Evolutionary conservation across 371 early-diverging fungal genomes (phyloP), one percentile per base, ranked within the genome.

Genomic region (Choanephora cucurbitarum): DNA sequence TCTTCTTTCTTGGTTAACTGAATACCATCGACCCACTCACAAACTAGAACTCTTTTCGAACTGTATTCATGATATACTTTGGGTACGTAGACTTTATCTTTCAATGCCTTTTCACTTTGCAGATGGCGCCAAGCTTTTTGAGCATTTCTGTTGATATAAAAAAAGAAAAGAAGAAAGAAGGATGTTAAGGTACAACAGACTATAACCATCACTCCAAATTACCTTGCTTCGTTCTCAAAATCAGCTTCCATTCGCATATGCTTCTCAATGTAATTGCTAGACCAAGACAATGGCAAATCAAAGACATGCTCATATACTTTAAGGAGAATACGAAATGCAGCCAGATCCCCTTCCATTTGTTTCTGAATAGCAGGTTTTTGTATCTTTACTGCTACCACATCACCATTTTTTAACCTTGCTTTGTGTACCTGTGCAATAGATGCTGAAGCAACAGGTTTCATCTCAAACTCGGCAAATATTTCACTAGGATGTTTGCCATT

Each of bases 361-460:
- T 83, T 68, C 47, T 69, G 72, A 22, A 95, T 92, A 40, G 88
- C 85, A 1, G 95, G 95, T 59, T 96, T 95, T 55, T 96, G 97
- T 2, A 96, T 82, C 77, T 96, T 96, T 32, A 96, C 94, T 0
- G 96, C 97, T 1, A 96, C 94, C 0, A 62, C 55, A 3, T 86
- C 82, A 1, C 89, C 89, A 48, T 82, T 85, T 40, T 81, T 77
- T 14, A 96, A 69, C n/a, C 75, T 81, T 2, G 95, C 96, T 19
- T 81, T 81, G 60, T 97, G 97, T 5, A 97, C 97, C 62, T 95
- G 96, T 0, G 97, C 97, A 53, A 97, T 91, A 8, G 95, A 94
- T 0, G 97, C 97, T 1, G 92, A 90, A 0, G 95, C 97, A 7
- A 93, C 72, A 0, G 96, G 91, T 21, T 63, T 52, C 28, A 63